Base-by-base conservation (phyloP, 768 basidiomycete genomes). In the Cystofilobasidium capitatum region DNA sequence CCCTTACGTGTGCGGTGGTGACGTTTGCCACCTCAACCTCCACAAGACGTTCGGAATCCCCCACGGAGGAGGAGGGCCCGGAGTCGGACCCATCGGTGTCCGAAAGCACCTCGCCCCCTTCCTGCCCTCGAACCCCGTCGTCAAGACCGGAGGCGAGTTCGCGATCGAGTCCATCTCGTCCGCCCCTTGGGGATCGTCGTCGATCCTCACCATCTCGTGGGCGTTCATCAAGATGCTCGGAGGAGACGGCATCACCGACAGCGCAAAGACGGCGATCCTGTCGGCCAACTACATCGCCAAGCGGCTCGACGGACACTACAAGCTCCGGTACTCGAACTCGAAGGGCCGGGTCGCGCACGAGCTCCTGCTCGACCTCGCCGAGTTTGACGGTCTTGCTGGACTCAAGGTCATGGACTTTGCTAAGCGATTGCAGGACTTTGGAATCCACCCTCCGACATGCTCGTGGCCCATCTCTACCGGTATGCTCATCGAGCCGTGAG, bases 141-240 rank as follows among this genome's bases (percentile, higher is more conserved):
- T 92, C 69, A 77, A 82, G 29, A 84, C 81, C 12, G 86, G 85
- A 42, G 85, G 86, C 14, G 75, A 80, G n/a, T 78, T 83, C 59
- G 85, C 87, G 1, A 97, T 99, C 70, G 81, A 86, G 36, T 89
- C 96, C 8, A 87, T 98, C 55, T 85, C 94, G 12, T 89, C 89
- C 0, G 91, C 88, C 1, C 96, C 92, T 0, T 98, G 85, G 75
- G 94, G 96, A 54, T 93, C 91, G 71, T 89, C 96, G 3, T 93
- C 91, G 9, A 92, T 99, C 58, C 68, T 69, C 26, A 47, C 68
- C 58, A 69, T 69, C 68, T 69, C 68, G 35, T 69, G 68, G 68
- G 94, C 96, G 16, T 99, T 96, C 78, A 90, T 96, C 82, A 94
- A 89, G 80, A 98, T 99, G 96, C 84, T 99, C n/a, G 96, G 96